Percentiles rank a stretch among this genome's conserved stretches.
Conservation (phyloP, 495 filamentous ascomycete species). For the Penicillium coprophilum region DNA sequence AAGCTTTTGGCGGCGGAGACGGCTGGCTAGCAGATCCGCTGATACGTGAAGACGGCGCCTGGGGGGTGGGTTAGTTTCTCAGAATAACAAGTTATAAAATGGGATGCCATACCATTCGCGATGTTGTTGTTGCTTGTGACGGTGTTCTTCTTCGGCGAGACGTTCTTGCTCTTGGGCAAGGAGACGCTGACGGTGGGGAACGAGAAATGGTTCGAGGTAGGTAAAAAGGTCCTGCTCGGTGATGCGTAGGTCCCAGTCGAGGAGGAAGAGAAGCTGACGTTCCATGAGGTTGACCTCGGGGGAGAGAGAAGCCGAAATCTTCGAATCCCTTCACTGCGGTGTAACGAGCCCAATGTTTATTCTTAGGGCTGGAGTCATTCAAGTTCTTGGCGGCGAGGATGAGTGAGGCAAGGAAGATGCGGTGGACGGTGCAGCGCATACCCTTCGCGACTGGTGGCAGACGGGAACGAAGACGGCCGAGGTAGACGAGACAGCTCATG, state of each 20-base stretch:
- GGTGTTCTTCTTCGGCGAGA: conserved; percentile 32
- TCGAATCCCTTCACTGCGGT: conserved; percentile 72
- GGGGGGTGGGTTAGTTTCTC: background rate
- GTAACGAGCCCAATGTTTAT: conserved; percentile 99
- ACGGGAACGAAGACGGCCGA: conserved; percentile 74
- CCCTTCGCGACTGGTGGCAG: conserved; percentile 95
- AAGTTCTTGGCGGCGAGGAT: conserved; percentile 79
- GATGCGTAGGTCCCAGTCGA: conserved; percentile 91
- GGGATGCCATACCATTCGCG: conserved; percentile 36
- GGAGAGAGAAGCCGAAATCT: conserved; percentile 85
- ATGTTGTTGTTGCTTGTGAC: conserved; percentile 38
- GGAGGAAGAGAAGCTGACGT: conserved; percentile 89
- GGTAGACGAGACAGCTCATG: conserved; percentile 94
- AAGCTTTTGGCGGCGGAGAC: conserved; percentile 44
- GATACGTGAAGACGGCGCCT: conserved; percentile 44
- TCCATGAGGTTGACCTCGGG: conserved; percentile 99
- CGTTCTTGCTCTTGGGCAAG: conserved; percentile 32
- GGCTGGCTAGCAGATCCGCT: conserved; percentile 42
- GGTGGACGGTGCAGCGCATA: conserved; percentile 93
- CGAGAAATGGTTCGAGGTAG: conserved; percentile 85
- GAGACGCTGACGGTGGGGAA: conserved; percentile 65
- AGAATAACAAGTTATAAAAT: background rate
- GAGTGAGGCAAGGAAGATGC: conserved; percentile 77
- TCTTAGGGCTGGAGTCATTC: conserved; percentile 94
- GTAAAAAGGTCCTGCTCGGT: conserved; percentile 78